Conservation (phyloP, 2,329 filamentous ascomycete genomes). For the Corynespora cassiicola region DNA sequence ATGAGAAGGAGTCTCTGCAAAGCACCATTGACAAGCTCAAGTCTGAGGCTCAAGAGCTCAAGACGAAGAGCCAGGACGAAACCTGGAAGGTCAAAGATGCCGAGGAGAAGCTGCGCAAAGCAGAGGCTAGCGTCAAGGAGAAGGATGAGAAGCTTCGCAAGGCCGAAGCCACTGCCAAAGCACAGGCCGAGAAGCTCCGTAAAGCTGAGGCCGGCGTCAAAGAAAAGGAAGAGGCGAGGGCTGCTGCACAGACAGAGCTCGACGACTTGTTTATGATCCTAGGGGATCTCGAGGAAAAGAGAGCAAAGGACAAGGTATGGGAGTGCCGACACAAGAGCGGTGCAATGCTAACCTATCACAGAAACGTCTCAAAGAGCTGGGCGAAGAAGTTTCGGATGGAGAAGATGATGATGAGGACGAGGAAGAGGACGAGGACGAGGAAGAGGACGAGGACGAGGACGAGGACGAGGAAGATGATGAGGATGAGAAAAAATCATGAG, state of each 20-base stretch:
- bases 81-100: constrained; percentile 53
- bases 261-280: constrained; percentile 57
- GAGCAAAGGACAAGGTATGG: constrained; percentile 45
- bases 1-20: constrained; percentile 31
- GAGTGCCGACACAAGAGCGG: background rate
- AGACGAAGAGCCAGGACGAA: constrained; percentile 53
- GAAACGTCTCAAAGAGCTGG: constrained; percentile 55
- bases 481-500: too few relatives aligned
- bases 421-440: constrained; percentile 30
- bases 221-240: constrained; percentile 44
- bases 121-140: constrained; percentile 44
- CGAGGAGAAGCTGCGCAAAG: constrained; percentile 52
- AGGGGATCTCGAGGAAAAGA: constrained; percentile 55
- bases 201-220: constrained; percentile 30
- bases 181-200: constrained; percentile 50
- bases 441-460: constrained; percentile 26
- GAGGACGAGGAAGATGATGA: constrained; percentile 6
- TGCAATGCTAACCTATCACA: constrained; percentile 33
- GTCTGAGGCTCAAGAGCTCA: constrained; percentile 49
- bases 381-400: constrained; percentile 50
- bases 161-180: constrained; percentile 36
- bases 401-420: constrained; percentile 48
- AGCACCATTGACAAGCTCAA: constrained; percentile 28
- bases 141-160: constrained; percentile 54
- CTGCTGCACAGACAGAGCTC: constrained; percentile 49